phyloP scores from a whole-genome alignment of 2,329 filamentous ascomycete species.

The Alternaria hordeiaustralica region DNA sequence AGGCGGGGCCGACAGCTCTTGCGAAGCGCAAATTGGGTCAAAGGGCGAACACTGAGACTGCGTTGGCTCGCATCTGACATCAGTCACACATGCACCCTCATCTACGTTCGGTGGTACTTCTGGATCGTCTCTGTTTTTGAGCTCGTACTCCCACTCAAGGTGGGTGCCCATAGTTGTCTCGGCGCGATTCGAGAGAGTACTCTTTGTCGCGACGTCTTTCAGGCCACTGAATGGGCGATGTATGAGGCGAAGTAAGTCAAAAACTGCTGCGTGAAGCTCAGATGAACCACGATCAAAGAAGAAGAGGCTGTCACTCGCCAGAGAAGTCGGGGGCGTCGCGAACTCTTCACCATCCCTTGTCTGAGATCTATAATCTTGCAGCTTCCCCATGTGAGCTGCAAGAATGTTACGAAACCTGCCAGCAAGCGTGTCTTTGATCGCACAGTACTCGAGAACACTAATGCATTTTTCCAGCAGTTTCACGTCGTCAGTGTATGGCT shows the following conservation, averaged over 20 bases:
- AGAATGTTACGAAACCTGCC: constrained; percentile 10
- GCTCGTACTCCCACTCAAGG: constrained; percentile 12
- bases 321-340: background rate
- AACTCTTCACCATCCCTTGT: background rate
- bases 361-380: background rate
- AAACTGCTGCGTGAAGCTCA: constrained; percentile 14
- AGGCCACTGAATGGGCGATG: constrained; percentile 18
- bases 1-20: background rate
- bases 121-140: background rate
- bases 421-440: constrained; percentile 10
- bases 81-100: background rate
- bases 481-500: background rate
- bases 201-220: background rate
- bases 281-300: constrained; percentile 9
- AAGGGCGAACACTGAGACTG: background rate
- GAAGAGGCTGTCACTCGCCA: constrained; percentile 17
- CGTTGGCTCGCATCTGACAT: background rate
- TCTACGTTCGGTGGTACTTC: background rate
- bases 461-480: constrained; percentile 15
- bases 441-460: constrained; percentile 9
- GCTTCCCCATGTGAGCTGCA: constrained; percentile 1
- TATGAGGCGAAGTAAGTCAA: constrained; percentile 17
- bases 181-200: constrained; percentile 5
- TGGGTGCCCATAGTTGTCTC: constrained; percentile 13
- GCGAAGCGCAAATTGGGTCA: background rate